Evolutionary conservation across 768 basidiomycete species (phyloP).

Genomic region (Rhodotorula babjevae): DNA sequence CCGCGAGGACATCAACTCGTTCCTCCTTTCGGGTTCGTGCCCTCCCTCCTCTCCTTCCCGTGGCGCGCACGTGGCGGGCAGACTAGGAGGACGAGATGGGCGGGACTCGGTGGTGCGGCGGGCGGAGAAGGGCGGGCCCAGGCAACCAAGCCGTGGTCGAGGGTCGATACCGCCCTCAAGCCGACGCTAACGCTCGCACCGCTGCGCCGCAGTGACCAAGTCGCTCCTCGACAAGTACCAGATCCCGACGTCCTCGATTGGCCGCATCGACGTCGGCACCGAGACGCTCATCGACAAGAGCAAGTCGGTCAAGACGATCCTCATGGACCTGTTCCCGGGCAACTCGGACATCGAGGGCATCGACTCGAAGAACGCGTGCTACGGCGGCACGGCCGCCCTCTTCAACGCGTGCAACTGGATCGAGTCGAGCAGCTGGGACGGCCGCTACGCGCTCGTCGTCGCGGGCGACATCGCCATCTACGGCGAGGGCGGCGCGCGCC

Average conservation of each 20-base stretch:
- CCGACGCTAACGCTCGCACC: too few relatives aligned
- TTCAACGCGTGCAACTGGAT: conserved; percentile 99
- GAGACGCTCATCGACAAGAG: conserved; percentile 99
- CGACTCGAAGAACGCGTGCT: conserved; percentile 99
- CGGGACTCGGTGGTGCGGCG: too few relatives aligned
- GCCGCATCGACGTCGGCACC: conserved; percentile 95
- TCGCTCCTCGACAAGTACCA: conserved; percentile 88
- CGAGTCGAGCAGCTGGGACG: conserved; percentile 93
- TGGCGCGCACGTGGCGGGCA: too few relatives aligned
- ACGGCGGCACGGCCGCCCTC: conserved; percentile 94
- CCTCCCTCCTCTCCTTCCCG: background rate
- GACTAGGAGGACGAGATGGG: too few relatives aligned
- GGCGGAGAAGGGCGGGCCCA: too few relatives aligned
- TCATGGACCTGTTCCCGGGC: conserved; percentile 95
- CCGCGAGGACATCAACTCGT: conserved; percentile 98
- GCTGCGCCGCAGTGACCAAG: conserved; percentile 62
- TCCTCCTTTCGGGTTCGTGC: conserved; percentile 78
- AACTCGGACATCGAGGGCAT: conserved; percentile 98
- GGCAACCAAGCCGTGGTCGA: too few relatives aligned
- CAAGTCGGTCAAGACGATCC: conserved; percentile 93
- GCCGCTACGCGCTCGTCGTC: conserved; percentile 93
- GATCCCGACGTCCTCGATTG: conserved; percentile 92
- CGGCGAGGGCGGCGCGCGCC: conserved; percentile 88
- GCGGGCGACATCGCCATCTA: conserved; percentile 97
- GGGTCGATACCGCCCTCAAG: too few relatives aligned